Conservation (phyloP, 2,329 filamentous ascomycete species). For the Penicillium sp. region DNA sequence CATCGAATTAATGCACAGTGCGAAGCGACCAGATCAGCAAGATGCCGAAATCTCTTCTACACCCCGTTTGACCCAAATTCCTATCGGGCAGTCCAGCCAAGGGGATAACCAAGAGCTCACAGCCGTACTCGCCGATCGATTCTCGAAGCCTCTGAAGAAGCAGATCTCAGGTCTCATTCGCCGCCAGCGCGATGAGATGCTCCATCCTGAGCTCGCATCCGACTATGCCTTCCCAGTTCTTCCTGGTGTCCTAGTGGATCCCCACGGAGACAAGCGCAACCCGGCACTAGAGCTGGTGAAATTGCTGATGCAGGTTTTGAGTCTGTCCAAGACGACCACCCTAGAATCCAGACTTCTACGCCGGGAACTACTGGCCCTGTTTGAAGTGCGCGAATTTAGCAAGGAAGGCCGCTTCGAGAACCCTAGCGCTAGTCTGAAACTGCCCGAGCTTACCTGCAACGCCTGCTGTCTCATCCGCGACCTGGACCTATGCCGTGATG, state of each 20-base stretch:
- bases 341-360: constrained; percentile 84
- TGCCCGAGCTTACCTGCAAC: constrained; percentile 78
- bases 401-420: constrained; percentile 84
- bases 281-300: constrained; percentile 90
- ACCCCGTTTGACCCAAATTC: constrained; percentile 60
- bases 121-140: constrained; percentile 73
- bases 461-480: constrained; percentile 88
- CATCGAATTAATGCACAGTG: constrained; percentile 84
- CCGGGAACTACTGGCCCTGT: constrained; percentile 82
- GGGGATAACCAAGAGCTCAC: constrained; percentile 59
- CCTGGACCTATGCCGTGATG: constrained; percentile 87
- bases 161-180: constrained; percentile 78
- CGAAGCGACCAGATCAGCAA: constrained; percentile 65
- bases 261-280: constrained; percentile 62
- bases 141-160: constrained; percentile 87
- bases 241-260: constrained; percentile 49
- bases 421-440: constrained; percentile 70
- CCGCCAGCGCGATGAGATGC: constrained; percentile 81
- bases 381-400: constrained; percentile 93
- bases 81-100: constrained; percentile 57
- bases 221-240: constrained; percentile 85
- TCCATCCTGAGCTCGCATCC: constrained; percentile 80
- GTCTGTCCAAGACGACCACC: constrained; percentile 83
- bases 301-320: constrained; percentile 85
- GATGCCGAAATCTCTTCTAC: constrained; percentile 59